These are phyloP conservation scores for Phlyctochytrium bullatum DNA, from an alignment of 192 early-diverging fungal genomes.

Conservation along the genomic window DNA sequence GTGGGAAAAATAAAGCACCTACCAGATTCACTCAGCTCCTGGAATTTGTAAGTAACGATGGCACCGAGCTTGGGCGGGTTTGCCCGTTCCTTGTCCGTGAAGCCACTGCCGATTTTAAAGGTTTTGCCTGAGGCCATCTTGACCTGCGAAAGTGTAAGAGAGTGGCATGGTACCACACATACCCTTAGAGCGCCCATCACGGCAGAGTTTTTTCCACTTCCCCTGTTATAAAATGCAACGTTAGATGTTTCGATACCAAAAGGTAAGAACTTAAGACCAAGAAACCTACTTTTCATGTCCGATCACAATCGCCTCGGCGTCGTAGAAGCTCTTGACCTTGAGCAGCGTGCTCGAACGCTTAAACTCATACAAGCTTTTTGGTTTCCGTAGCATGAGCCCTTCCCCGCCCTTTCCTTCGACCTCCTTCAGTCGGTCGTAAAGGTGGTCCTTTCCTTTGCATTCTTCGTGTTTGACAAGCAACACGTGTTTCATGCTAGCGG, in stretches of 20 bases:
- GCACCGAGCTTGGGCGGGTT: constrained; percentile 55
- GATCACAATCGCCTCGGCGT: constrained; percentile 67
- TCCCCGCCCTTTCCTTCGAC: constrained; percentile 64
- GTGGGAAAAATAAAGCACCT: too few relatives aligned
- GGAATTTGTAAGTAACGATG: constrained; percentile 49
- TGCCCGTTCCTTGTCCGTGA: constrained; percentile 54
- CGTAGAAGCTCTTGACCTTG: constrained; percentile 72
- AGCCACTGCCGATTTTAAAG: constrained; percentile 69
- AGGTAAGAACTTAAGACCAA: too few relatives aligned
- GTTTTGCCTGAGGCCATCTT: constrained; percentile 61
- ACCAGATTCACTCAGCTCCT: constrained; percentile 41
- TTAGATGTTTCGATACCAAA: too few relatives aligned
- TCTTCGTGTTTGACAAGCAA: constrained; percentile 48
- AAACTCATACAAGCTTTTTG: constrained; percentile 36
- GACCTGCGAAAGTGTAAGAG: constrained; percentile 15
- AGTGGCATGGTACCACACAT: background rate
- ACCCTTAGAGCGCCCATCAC: constrained; percentile 57
- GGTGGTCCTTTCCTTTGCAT: constrained; percentile 40
- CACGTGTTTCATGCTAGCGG: constrained; percentile 14
- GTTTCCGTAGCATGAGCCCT: constrained; percentile 64
- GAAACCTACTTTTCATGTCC: constrained; percentile 25
- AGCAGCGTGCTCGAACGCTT: constrained; percentile 54
- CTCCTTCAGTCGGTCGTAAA: constrained; percentile 46
- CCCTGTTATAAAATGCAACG: constrained; percentile 10
- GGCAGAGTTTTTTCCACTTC: constrained; percentile 55